Percentiles rank a stretch among this genome's conserved stretches.
Evolutionary conservation across 768 basidiomycete species (phyloP).

Genomic region (Symmetrospora coprosmae): DNA sequence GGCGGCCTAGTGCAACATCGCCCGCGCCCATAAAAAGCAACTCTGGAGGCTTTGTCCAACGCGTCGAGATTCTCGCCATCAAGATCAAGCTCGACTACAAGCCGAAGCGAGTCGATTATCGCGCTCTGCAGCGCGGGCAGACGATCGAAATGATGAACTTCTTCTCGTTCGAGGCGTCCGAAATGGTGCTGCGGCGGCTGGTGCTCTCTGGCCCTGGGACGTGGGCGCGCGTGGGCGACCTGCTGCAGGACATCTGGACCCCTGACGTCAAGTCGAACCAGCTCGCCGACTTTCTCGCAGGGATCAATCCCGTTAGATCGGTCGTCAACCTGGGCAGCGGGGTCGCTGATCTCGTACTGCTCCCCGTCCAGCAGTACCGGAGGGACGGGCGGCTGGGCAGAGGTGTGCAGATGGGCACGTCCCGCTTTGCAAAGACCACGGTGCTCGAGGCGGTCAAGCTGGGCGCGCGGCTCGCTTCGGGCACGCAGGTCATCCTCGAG

Average conservation of each 20-base stretch:
- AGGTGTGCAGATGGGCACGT: constrained; percentile 86
- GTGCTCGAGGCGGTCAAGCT: constrained; percentile 91
- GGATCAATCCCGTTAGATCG: constrained; percentile 87
- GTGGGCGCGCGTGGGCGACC: constrained; percentile 75
- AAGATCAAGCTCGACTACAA: constrained; percentile 96
- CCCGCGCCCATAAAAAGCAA: not conserved
- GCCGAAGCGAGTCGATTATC: constrained; percentile 87
- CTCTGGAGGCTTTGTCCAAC: constrained; percentile 41
- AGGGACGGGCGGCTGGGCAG: constrained; percentile 86
- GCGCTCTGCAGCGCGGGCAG: constrained; percentile 71
- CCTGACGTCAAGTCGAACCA: constrained; percentile 99
- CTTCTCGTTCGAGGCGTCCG: constrained; percentile 97
- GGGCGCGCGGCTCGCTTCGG: constrained; percentile 83
- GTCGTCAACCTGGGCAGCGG: constrained; percentile 95
- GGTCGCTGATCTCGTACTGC: constrained; percentile 82
- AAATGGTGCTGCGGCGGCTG: constrained; percentile 91
- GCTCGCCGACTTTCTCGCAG: constrained; percentile 88
- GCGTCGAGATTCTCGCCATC: constrained; percentile 86
- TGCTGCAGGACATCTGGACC: constrained; percentile 96
- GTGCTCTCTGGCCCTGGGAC: constrained; percentile 80
- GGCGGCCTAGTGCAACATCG: not conserved
- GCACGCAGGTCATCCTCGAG: constrained; percentile 93
- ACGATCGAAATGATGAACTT: constrained; percentile 99
- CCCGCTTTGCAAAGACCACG: constrained; percentile 81
- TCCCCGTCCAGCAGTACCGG: constrained; percentile 94